Conservation (phyloP, 1,139 yeast species). For the Geotrichum reessii region DNA sequence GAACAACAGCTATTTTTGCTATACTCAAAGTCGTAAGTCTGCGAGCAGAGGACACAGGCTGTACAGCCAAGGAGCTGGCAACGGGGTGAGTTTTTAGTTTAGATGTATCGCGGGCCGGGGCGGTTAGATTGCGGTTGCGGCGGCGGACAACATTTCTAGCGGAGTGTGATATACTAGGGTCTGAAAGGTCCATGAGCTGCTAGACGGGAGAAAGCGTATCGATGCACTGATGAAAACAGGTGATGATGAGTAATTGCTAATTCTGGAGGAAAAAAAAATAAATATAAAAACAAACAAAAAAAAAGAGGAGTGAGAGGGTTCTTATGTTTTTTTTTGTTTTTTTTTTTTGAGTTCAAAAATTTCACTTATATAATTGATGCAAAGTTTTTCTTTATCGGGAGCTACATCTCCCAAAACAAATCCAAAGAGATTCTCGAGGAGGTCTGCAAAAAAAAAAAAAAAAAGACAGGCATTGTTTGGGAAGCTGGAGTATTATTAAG, state of each 20-base stretch:
- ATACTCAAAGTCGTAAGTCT: background rate
- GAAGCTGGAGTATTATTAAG: no score
- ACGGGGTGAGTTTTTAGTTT: background rate
- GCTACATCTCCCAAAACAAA: no score
- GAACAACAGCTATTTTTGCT: constrained; percentile 11
- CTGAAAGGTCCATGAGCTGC: background rate
- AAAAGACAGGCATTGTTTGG: no score
- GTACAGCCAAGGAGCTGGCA: constrained; percentile 1
- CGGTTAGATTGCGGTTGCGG: background rate
- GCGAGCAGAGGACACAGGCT: background rate
- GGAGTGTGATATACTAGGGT: constrained; percentile 8
- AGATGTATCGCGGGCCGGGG: background rate
- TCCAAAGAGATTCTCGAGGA: no score
- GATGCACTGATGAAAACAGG: background rate
- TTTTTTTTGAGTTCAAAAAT: background rate
- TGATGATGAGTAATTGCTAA: background rate
- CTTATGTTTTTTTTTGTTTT: background rate
- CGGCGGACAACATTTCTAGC: background rate
- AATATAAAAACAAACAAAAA: no score
- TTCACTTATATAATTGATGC: no score
- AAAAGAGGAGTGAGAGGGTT: background rate
- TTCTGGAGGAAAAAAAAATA: background rate
- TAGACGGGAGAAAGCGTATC: background rate
- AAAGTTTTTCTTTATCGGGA: no score
- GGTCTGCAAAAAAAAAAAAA: no score